Evolutionary conservation across 2,329 filamentous ascomycete genomes (phyloP), one percentile per base, ranked within the genome.

Genomic region (Passalora sequoiae): DNA sequence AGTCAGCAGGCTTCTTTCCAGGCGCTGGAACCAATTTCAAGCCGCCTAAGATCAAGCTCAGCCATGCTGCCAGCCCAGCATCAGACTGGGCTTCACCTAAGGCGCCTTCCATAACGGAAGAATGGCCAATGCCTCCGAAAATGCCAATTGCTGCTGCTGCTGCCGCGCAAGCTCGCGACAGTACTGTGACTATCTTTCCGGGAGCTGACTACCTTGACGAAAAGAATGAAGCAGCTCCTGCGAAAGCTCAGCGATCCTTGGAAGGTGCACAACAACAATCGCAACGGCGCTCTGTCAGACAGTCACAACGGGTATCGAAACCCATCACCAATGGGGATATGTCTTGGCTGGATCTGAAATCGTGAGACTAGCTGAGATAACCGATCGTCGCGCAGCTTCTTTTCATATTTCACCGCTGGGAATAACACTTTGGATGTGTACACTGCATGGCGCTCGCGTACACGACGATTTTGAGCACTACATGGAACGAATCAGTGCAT

Each of bases 261-360:
- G 31, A 44, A 17, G 50, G 44, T 30, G 49, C 43, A 27, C 43
- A 45, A n/a, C 10, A 30, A 33, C 35, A 29, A 33, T 10, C 17
- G 9, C 32, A 30, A 36, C 43, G 75, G 54, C 20, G 20, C 6
- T 42, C 31, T 3, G 20, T 32, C 13, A 19, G 36, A 13, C 67
- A 77, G 21, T 64, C 68, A 16, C n/a, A n/a, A n/a, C 33, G 33
- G 13, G 72, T 68, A 64, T 70, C 75, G 36, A 44, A 51, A 39
- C 35, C 54, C 2, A n/a, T 2, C 5, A 36, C 38, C 36, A 51
- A 52, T 29, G 53, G 43, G 24, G 85, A 89, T 62, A 86, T 89
- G 82, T 86, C 83, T 66, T 89, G 85, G 85, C 67, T 89, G 51
- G 88, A 89, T 59, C 71, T 89, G 10, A 36, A 36, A n/a, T 24